Conservation (phyloP, 2,329 filamentous ascomycete genomes). For the Aspergillus awamori region DNA sequence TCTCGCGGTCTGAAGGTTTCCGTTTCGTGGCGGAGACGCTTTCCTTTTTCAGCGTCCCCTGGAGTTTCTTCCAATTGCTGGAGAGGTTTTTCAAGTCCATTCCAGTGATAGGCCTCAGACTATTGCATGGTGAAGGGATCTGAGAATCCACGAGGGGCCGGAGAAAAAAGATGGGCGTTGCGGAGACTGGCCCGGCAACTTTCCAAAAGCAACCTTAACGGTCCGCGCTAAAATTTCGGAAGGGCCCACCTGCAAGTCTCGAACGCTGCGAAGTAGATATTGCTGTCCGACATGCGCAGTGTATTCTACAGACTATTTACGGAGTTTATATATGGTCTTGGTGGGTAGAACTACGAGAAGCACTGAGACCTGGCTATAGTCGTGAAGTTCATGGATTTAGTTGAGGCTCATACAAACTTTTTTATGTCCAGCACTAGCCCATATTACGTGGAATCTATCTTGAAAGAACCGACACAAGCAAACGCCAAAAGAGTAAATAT, state of each 20-base stretch:
- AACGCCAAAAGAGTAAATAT: slow-evolving; percentile 25
- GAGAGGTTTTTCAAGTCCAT: slow-evolving; percentile 51
- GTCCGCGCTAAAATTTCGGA: slow-evolving; percentile 25
- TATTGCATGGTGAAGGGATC: slow-evolving; percentile 27
- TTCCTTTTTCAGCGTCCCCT: slow-evolving; percentile 47
- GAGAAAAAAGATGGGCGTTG: slow-evolving; percentile 26
- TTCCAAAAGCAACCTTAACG: slow-evolving; percentile 9
- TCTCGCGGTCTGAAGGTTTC: slow-evolving; percentile 37
- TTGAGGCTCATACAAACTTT: slow-evolving; percentile 6
- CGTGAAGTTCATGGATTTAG: not conserved
- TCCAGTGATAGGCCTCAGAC: slow-evolving; percentile 21
- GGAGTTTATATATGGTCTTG: not conserved
- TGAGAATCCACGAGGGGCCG: slow-evolving; percentile 7
- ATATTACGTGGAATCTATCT: slow-evolving; percentile 18
- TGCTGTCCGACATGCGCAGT: not conserved
- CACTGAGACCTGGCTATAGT: not conserved
- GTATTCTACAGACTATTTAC: not conserved
- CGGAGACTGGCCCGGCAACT: slow-evolving; percentile 18
- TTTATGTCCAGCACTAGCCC: slow-evolving; percentile 8
- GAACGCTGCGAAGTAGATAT: slow-evolving; percentile 6
- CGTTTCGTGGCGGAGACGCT: slow-evolving; percentile 33
- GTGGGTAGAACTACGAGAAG: not conserved
- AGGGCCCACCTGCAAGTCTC: slow-evolving; percentile 19
- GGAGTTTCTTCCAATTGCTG: slow-evolving; percentile 56
- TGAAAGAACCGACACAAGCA: slow-evolving; percentile 19